These are phyloP conservation scores for Rhododendron henanense DNA, from an alignment of 148 eudicot genomes.

Conservation along the genomic window DNA sequence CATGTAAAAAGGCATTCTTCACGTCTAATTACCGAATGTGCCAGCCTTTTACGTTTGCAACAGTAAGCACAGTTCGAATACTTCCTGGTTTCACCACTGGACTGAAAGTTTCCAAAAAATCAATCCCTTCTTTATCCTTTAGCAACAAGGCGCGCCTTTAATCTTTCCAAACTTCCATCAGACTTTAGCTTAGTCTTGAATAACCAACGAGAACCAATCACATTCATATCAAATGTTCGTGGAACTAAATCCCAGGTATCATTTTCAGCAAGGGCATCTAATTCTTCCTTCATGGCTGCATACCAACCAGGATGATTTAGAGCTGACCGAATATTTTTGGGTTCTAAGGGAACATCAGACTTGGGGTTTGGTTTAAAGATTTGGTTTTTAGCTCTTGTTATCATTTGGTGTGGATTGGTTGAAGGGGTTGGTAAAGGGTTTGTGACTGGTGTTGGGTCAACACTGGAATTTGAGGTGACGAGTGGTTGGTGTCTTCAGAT, in stretches of 20 bases:
- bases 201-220: background rate
- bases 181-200: background rate
- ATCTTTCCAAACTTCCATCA: conserved; percentile 6
- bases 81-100: too few relatives aligned
- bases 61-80: background rate
- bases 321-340: background rate
- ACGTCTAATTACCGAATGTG: background rate
- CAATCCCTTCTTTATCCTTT: background rate
- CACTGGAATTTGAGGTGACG: background rate
- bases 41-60: background rate
- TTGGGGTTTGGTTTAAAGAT: background rate
- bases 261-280: background rate
- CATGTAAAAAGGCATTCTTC: background rate
- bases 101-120: too few relatives aligned
- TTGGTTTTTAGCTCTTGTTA: background rate
- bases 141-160: background rate
- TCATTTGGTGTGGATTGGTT: background rate
- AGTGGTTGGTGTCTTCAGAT: background rate
- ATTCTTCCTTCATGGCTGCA: background rate
- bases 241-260: conserved; percentile 6
- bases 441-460: background rate
- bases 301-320: background rate
- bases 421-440: background rate
- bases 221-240: background rate
- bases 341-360: background rate